phyloP scores from a whole-genome alignment of 305 asterid genomes.

The Rubia balearica region DNA sequence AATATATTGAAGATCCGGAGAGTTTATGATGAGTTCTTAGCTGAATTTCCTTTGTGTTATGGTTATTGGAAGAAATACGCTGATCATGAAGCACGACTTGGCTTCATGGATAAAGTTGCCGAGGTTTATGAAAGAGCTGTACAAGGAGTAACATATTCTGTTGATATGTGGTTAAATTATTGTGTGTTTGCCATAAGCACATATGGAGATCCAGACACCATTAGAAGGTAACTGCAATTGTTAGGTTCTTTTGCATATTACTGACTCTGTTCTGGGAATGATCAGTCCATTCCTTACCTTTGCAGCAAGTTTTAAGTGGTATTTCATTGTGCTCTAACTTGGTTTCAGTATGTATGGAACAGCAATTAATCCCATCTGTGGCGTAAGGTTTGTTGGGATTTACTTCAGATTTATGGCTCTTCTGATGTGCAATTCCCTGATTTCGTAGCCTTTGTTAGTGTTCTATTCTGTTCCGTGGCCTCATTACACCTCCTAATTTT shows the following conservation, averaged over 20 bases:
- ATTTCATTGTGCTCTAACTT: conserved; percentile 50
- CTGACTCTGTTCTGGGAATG: conserved; percentile 22
- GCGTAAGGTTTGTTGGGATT: conserved; percentile 63
- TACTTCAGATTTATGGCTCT: conserved; percentile 36
- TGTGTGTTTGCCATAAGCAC: conserved; percentile 77
- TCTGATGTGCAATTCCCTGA: conserved; percentile 47
- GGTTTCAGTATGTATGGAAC: conserved; percentile 61
- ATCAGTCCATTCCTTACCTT: conserved; percentile 23
- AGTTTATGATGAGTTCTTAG: conserved; percentile 85
- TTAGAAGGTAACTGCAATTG: conserved; percentile 62
- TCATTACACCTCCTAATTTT: conserved; percentile 34
- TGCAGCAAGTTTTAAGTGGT: conserved; percentile 36
- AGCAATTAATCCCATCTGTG: conserved; percentile 52
- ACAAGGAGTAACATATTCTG: conserved; percentile 97
- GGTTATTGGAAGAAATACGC: conserved; percentile 99
- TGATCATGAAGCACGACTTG: conserved; percentile 90
- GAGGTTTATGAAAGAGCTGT: conserved; percentile 95
- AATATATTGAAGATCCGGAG: conserved; percentile 68
- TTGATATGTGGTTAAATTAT: conserved; percentile 98
- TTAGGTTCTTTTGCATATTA: conserved; percentile 21
- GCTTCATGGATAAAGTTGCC: conserved; percentile 79
- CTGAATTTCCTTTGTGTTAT: conserved; percentile 93
- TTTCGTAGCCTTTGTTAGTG: conserved; percentile 37
- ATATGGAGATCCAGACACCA: conserved; percentile 79
- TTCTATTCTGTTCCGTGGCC: conserved; percentile 32